A percentile compares a stretch with the other conserved stretches of the same genome.
These are phyloP conservation scores for Aspergillus homomorphus DNA, from an alignment of 495 filamentous ascomycete species.

Conservation along the genomic window DNA sequence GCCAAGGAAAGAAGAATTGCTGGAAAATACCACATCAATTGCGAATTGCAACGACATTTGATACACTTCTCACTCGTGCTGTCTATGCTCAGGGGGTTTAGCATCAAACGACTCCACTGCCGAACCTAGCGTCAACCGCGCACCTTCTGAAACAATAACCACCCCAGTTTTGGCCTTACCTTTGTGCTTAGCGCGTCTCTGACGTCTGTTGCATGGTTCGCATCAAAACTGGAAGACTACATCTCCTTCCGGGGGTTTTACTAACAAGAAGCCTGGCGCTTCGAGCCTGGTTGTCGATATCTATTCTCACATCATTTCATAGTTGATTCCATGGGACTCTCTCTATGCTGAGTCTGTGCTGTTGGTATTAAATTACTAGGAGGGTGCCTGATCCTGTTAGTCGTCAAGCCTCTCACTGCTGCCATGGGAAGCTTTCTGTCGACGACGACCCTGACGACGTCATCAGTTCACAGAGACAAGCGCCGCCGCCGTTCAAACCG, in stretches of 20 bases:
- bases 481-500: conserved; percentile 37
- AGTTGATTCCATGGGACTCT: neutral
- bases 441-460: too few species aligned
- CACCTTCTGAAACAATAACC: neutral
- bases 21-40: neutral
- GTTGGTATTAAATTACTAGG: conserved; percentile 10
- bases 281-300: neutral
- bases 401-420: neutral
- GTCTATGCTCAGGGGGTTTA: neutral
- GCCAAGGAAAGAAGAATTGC: neutral
- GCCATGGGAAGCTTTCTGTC: conserved; percentile 43
- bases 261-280: neutral
- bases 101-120: neutral
- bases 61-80: neutral
- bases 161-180: neutral
- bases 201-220: neutral
- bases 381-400: conserved; percentile 9
- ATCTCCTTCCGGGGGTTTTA: neutral
- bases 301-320: neutral
- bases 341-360: conserved; percentile 7
- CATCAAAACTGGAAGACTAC: neutral
- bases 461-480: conserved; percentile 29
- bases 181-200: neutral
- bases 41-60: neutral
- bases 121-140: neutral